Evolutionary conservation across 768 basidiomycete genomes (phyloP).

Genomic region (Rhizopogon sp.): DNA sequence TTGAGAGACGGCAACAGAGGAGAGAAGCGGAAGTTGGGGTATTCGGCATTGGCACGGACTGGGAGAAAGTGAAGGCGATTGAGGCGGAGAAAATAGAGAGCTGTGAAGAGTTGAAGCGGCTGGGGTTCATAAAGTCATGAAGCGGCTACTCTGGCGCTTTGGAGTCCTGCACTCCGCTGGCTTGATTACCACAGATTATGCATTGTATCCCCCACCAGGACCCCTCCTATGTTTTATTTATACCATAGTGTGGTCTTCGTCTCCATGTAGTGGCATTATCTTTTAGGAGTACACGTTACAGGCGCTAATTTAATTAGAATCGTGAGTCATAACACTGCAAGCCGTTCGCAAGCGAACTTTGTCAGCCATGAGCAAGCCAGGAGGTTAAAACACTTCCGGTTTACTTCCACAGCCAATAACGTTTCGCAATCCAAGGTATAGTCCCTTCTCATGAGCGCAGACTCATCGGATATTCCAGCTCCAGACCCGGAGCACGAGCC

Average conservation of each 20-base stretch:
- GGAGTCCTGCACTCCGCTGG: conserved; percentile 2
- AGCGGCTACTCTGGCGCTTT: not conserved
- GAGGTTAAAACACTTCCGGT: not conserved
- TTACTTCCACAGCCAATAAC: not conserved
- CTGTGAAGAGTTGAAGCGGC: conserved; percentile 71
- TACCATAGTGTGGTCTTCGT: conserved; percentile 9
- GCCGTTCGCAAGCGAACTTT: not conserved
- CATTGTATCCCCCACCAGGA: conserved; percentile 6
- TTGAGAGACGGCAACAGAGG: conserved; percentile 61
- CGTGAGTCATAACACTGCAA: too few species aligned
- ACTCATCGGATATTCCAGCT: not conserved
- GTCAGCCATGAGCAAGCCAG: not conserved
- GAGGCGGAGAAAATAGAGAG: conserved; percentile 64
- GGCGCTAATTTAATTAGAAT: not conserved
- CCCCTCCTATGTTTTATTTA: conserved; percentile 22
- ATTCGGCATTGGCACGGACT: conserved; percentile 90
- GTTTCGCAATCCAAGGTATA: not conserved
- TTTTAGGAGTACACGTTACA: not conserved
- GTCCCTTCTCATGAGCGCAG: not conserved
- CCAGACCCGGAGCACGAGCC: conserved; percentile 36
- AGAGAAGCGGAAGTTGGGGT: conserved; percentile 79
- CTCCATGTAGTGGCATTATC: not conserved
- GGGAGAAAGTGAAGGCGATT: conserved; percentile 79
- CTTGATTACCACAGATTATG: conserved; percentile 1
- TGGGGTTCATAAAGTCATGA: conserved; percentile 47